Percentiles rank a stretch among this genome's conserved stretches.
phyloP scores from a whole-genome alignment of 2,329 filamentous ascomycete genomes.

The Aspergillus sp. region DNA sequence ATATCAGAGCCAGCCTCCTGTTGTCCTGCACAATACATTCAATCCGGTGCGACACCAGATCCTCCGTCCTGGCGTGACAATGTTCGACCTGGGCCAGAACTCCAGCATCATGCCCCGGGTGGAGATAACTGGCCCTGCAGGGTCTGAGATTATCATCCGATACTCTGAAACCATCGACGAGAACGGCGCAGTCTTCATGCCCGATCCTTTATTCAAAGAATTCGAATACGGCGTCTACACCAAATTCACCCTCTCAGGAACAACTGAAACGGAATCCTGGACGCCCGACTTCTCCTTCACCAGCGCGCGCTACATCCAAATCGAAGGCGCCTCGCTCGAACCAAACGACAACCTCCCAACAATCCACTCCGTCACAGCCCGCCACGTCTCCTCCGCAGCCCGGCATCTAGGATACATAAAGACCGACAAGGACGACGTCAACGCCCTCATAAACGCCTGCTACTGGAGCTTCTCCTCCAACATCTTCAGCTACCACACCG shows the following conservation, averaged over 20 bases:
- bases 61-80: slow-evolving; percentile 15
- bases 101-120: slow-evolving; percentile 21
- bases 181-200: slow-evolving; percentile 23
- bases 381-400: slow-evolving; percentile 23
- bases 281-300: slow-evolving; percentile 26
- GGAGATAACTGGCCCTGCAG: slow-evolving; percentile 13
- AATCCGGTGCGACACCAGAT: slow-evolving; percentile 12
- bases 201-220: slow-evolving; percentile 25
- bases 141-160: slow-evolving; percentile 8
- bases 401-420: slow-evolving; percentile 20
- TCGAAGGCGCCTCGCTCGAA: slow-evolving; percentile 20
- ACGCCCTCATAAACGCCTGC: slow-evolving; percentile 36
- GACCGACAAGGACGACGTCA: slow-evolving; percentile 25
- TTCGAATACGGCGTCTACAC: slow-evolving; percentile 25
- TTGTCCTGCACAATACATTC: slow-evolving; percentile 24
- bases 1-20: slow-evolving; percentile 24
- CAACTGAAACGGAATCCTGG: slow-evolving; percentile 18
- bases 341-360: slow-evolving; percentile 11
- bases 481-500: slow-evolving; percentile 50
- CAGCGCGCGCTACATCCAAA: slow-evolving; percentile 24
- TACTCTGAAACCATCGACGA: slow-evolving; percentile 7
- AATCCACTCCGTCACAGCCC: slow-evolving; percentile 19
- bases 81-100: slow-evolving; percentile 25
- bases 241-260: slow-evolving; percentile 18
- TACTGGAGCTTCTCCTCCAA: slow-evolving; percentile 48